Conservation (phyloP, 2,329 filamentous ascomycete species). For the Ampelomyces quisqualis region DNA sequence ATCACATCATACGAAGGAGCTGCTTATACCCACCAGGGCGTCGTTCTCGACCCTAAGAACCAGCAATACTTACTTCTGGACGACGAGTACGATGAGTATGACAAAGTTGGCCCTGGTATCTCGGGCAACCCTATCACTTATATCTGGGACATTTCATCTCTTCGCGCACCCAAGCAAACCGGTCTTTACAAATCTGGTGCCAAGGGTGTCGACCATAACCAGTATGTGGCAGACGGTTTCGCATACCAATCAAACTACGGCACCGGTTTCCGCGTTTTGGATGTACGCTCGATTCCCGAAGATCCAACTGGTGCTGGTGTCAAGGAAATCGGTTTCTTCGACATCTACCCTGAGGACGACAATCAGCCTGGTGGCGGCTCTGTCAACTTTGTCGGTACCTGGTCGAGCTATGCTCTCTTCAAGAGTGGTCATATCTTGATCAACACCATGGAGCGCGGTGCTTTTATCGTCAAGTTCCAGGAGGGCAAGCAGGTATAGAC, state of each 20-base stretch:
- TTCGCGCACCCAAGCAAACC: slow-evolving; percentile 43
- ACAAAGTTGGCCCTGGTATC: slow-evolving; percentile 36
- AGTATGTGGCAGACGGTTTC: slow-evolving; percentile 48
- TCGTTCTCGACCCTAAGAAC: slow-evolving; percentile 48
- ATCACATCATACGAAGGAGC: slow-evolving; percentile 58
- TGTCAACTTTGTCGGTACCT: slow-evolving; percentile 48
- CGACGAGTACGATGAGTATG: slow-evolving; percentile 45
- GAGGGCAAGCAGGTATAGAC: slow-evolving; percentile 19
- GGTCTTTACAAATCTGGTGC: slow-evolving; percentile 46
- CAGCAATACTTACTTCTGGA: slow-evolving; percentile 43
- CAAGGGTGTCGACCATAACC: slow-evolving; percentile 51
- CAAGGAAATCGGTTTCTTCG: slow-evolving; percentile 48
- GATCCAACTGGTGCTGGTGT: slow-evolving; percentile 46
- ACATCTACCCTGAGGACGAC: slow-evolving; percentile 49
- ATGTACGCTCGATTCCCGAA: slow-evolving; percentile 45
- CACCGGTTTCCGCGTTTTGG: slow-evolving; percentile 46
- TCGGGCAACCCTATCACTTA: slow-evolving; percentile 43
- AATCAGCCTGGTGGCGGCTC: slow-evolving; percentile 41
- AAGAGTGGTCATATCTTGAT: slow-evolving; percentile 45
- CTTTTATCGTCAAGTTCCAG: slow-evolving; percentile 41
- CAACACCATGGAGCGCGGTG: slow-evolving; percentile 47
- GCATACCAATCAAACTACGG: slow-evolving; percentile 50
- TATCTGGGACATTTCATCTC: slow-evolving; percentile 43
- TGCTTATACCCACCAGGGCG: slow-evolving; percentile 61
- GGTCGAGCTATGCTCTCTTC: slow-evolving; percentile 47